Base-by-base conservation (phyloP, 2,329 filamentous ascomycete species). In the Drechslera avenae region DNA sequence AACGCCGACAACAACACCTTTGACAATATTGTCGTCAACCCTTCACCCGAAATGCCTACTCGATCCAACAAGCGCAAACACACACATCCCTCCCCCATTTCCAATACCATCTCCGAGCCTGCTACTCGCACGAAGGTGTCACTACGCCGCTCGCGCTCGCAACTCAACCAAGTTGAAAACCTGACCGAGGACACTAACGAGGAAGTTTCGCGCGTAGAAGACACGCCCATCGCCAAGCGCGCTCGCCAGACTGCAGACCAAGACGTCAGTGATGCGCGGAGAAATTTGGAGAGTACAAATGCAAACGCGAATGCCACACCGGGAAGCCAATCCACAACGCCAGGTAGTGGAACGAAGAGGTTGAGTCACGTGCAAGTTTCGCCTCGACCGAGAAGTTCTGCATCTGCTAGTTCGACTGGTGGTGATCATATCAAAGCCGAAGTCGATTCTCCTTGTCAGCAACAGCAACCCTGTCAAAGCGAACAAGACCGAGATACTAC, bases 1-100 rank as follows among this genome's bases (percentile, higher is more conserved):
- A 39, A 45, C 6, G 63, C 71, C 4, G 63, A 71, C 1, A 71
- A 74, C 5, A 67, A 64, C 4, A 67, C 75, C 16, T 66, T 66
- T 17, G 75, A 76, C 34, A 75, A 73, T 46, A 77, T 78, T 40
- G 64, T 75, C 13, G 72, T 78, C 16, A 70, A 68, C 3, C 52
- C 62, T 3, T 37, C 33, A 7, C 36, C 42, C 4, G 43, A 46
- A 2, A 57, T 36, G 10, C 33, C 26, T 8, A 23, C 41, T 2
- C 37, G 14, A n/a, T 32, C 39, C 8, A 62, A 44, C 33, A 67
- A 63, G 62, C 51, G 66, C 13, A 67, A 64, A 42, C 51, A 61
- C 5, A 59, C 51, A 48, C 57, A 43, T 34, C 45, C 19, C 39
- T 43, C 9, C 10, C 3, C n/a, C 42, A 19, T n/a, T 23, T 5